Base-by-base conservation (phyloP, 805 yeast species). In the Jamesozyma jinghongensis region DNA sequence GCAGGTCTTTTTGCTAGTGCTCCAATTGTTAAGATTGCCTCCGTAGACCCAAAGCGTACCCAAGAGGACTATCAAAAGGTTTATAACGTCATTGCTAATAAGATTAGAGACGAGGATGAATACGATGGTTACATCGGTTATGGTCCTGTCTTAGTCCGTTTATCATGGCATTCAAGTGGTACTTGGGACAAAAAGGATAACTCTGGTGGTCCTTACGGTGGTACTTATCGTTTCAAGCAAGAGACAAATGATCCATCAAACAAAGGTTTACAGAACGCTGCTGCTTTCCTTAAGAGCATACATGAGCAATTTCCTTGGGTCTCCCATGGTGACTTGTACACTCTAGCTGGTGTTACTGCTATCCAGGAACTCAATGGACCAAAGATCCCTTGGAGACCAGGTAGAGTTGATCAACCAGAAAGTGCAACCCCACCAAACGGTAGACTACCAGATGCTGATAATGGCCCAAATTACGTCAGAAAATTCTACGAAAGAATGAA, bases 111-210 rank as follows among this genome's bases (percentile, higher is more conserved):
- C 7, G 66, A 70, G 16, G 72, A 68, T 40, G 73, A 67, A 37
- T 79, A 74, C 55, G 88, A 81, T 51, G 80, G 77, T 48, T 77
- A 75, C 29, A 76, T 79, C 19, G 81, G 79, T 3, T 71, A 77
- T 46, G 92, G 88, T 1, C 95, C 95, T 8, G 76, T 81, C 13
- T 65, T 85, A 32, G 76, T 85, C 19, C 75, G 95, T 52, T 70
- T 84, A 41, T 82, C 94, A 20, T 85, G 95, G 95, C 94, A 85
- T 58, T 74, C 81, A 28, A 74, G 85, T 42, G 95, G 94, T n/a
- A 83, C 92, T 16, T 86, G 70, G 61, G 85, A 84, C 52, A 66
- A 66, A 48, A 57, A 61, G n/a, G 63, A 67, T 17, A 68, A 72
- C 35, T 59, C 79, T 2, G 85, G 85, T 34, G 85, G 86, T 2